phyloP scores from a whole-genome alignment of 2,329 filamentous ascomycete genomes.

The Verticillium nubilum region DNA sequence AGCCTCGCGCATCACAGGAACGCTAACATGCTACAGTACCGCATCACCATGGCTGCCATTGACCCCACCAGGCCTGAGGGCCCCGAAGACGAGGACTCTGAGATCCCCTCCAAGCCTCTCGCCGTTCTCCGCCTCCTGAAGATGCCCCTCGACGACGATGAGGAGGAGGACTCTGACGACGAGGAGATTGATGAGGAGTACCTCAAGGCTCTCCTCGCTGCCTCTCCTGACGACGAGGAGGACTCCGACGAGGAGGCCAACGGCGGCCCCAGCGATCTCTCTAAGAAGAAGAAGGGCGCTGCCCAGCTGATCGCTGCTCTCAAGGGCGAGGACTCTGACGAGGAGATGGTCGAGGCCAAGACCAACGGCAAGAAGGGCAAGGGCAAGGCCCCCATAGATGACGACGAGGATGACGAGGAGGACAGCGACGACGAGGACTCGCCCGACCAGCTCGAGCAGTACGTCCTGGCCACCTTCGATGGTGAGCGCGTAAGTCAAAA shows the following conservation, averaged over 20 bases:
- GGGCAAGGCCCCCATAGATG: slow-evolving; percentile 56
- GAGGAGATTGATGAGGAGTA: slow-evolving; percentile 65
- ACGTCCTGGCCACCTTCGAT: slow-evolving; percentile 93
- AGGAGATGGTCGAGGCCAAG: slow-evolving; percentile 65
- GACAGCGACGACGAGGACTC: slow-evolving; percentile 52
- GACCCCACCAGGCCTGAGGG: slow-evolving; percentile 78
- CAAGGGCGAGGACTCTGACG: slow-evolving; percentile 50
- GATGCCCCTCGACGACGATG: slow-evolving; percentile 52
- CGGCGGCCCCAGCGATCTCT: slow-evolving; percentile 85
- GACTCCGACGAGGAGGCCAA: slow-evolving; percentile 59
- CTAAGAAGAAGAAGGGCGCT: slow-evolving; percentile 70
- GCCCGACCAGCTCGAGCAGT: slow-evolving; percentile 72
- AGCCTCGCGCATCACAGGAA: not conserved
- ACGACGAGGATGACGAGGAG: slow-evolving; percentile 54
- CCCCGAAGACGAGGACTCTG: slow-evolving; percentile 59
- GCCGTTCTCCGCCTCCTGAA: slow-evolving; percentile 91
- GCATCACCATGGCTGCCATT: slow-evolving; percentile 97
- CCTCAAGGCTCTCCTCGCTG: slow-evolving; percentile 48
- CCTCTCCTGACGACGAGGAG: slow-evolving; percentile 45
- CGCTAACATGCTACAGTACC: slow-evolving; percentile 60
- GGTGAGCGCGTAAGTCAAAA: slow-evolving; percentile 68
- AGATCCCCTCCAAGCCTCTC: slow-evolving; percentile 59
- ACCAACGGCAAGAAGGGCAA: slow-evolving; percentile 65
- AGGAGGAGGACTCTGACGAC: slow-evolving; percentile 37
- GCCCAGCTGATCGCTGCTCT: slow-evolving; percentile 65